Evolutionary conservation across 495 filamentous ascomycete genomes (phyloP).

Genomic region (Jackrogersella minutella): DNA sequence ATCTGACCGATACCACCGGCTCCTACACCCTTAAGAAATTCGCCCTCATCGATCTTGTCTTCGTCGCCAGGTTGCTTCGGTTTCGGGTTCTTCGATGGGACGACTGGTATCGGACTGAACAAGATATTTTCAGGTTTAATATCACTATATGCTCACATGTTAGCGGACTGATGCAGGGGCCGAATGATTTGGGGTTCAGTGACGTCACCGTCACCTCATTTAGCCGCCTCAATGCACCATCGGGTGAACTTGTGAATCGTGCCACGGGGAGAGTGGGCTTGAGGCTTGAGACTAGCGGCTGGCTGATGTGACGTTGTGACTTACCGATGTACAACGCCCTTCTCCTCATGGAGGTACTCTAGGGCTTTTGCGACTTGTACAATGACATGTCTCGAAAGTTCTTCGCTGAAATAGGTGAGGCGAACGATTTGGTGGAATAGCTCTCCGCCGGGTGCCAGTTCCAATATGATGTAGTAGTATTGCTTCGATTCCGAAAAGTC

Average conservation of each 20-base stretch:
- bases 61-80: conserved; percentile 85
- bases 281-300: conserved; percentile 3
- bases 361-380: conserved; percentile 90
- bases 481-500: conserved; percentile 93
- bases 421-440: conserved; percentile 98
- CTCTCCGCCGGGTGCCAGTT: conserved; percentile 94
- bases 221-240: conserved; percentile 27
- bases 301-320: conserved; percentile 41
- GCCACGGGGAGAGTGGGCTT: neutral
- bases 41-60: conserved; percentile 96
- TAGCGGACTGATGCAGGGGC: conserved; percentile 27
- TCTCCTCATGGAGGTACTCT: conserved; percentile 93
- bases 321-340: conserved; percentile 95
- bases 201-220: conserved; percentile 35
- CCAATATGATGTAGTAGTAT: conserved; percentile 97
- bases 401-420: conserved; percentile 97
- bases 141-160: conserved; percentile 68
- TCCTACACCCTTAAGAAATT: conserved; percentile 84
- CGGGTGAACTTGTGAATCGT: neutral
- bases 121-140: conserved; percentile 98
- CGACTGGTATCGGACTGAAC: conserved; percentile 84
- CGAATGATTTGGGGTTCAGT: conserved; percentile 3
- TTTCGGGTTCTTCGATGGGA: conserved; percentile 81
- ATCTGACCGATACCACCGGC: conserved; percentile 93
- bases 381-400: conserved; percentile 93